Conservation (phyloP, 2,329 filamentous ascomycete genomes). For the Paracorniculantispora psalliotae region DNA sequence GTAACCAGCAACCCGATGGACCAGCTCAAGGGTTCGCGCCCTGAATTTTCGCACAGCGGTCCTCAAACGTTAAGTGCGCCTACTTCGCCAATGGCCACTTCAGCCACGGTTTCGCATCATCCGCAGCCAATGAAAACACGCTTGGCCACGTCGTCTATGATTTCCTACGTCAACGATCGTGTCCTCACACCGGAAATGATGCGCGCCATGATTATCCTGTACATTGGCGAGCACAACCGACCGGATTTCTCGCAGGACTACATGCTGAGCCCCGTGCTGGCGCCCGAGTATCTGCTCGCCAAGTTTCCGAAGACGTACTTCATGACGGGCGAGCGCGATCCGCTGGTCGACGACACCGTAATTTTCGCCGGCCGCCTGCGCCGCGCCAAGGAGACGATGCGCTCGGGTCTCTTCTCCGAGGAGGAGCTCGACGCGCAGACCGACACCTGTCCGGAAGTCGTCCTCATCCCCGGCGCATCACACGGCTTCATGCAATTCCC, state of each 20-base stretch:
- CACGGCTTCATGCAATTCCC: constrained; percentile 96
- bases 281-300: constrained; percentile 75
- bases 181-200: constrained; percentile 97
- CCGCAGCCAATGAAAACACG: constrained; percentile 66
- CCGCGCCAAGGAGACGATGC: constrained; percentile 62
- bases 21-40: constrained; percentile 31
- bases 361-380: constrained; percentile 89
- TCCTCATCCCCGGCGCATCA: constrained; percentile 79
- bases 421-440: constrained; percentile 11
- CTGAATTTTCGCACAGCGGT: constrained; percentile 47
- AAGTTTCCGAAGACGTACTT: constrained; percentile 94
- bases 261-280: constrained; percentile 81
- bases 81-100: constrained; percentile 16
- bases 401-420: constrained; percentile 11
- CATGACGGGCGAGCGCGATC: constrained; percentile 90
- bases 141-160: constrained; percentile 94
- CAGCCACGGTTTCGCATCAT: constrained; percentile 42
- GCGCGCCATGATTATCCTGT: constrained; percentile 97
- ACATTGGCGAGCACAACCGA: constrained; percentile 87
- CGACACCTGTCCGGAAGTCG: constrained; percentile 57
- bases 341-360: constrained; percentile 92
- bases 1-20: constrained; percentile 16
- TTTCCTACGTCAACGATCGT: constrained; percentile 95
- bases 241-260: constrained; percentile 92
- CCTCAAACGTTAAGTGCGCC: constrained; percentile 28